phyloP scores from a whole-genome alignment of 2,329 filamentous ascomycete genomes.

The Rosellinia necatrix region DNA sequence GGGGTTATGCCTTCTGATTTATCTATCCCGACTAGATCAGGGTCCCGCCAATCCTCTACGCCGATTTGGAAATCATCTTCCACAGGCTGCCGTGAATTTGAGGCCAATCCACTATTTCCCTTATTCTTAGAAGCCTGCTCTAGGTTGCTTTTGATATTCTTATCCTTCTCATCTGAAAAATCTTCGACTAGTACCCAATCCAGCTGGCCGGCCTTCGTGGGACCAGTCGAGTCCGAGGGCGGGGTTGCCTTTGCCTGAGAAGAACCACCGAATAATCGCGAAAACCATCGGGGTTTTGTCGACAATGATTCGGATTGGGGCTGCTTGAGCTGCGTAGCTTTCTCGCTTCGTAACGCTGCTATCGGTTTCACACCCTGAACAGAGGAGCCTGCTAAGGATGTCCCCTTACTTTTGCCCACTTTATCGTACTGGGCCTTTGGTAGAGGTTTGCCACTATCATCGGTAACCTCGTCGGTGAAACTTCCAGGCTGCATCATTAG shows the following conservation, averaged over 20 bases:
- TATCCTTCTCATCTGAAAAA: constrained; percentile 62
- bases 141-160: constrained; percentile 48
- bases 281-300: constrained; percentile 49
- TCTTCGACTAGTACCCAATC: constrained; percentile 75
- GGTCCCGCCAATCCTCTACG: constrained; percentile 86
- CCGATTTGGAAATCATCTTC: constrained; percentile 77
- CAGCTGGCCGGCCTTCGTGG: constrained; percentile 69
- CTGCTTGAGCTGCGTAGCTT: constrained; percentile 36
- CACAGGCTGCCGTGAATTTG: constrained; percentile 29
- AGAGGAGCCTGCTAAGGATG: constrained; percentile 40
- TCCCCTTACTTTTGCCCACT: constrained; percentile 43
- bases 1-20: constrained; percentile 20
- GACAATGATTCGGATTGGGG: constrained; percentile 32
- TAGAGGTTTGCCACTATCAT: constrained; percentile 63
- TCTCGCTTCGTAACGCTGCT: constrained; percentile 33
- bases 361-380: constrained; percentile 36
- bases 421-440: constrained; percentile 57
- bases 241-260: constrained; percentile 45
- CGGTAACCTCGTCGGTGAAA: constrained; percentile 62
- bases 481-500: constrained; percentile 77
- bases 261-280: constrained; percentile 47
- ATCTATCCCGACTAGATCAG: constrained; percentile 64
- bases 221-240: constrained; percentile 66
- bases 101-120: constrained; percentile 30
- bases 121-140: constrained; percentile 44